Evolutionary conservation across 2,329 filamentous ascomycete species (phyloP).

Genomic region (Beauveria caledonica): DNA sequence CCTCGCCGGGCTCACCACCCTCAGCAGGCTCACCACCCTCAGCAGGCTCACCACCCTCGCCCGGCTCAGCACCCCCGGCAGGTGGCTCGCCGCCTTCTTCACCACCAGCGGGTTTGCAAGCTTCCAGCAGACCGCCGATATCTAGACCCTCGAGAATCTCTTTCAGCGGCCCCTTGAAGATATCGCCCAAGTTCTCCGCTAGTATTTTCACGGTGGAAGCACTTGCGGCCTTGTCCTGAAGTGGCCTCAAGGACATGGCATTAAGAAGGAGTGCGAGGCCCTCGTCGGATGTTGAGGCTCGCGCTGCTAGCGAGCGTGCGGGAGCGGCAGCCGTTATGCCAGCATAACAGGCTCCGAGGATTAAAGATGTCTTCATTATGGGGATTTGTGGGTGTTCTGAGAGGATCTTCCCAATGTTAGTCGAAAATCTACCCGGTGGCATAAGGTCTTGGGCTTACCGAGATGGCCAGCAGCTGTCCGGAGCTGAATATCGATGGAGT

Average conservation of each 20-base stretch:
- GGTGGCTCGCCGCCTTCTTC: not conserved
- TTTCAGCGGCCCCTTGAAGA: not conserved
- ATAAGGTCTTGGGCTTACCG: not conserved
- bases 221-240: not conserved
- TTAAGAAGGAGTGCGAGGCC: not conserved
- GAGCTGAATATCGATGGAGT: not conserved
- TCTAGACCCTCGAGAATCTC: not conserved
- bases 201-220: not conserved
- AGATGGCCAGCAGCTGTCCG: not conserved
- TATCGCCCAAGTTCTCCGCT: not conserved
- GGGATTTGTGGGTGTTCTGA: not conserved
- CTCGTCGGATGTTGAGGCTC: not conserved
- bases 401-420: not conserved
- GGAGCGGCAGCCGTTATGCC: not conserved
- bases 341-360: constrained; percentile 2
- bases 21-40: not conserved
- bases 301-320: not conserved
- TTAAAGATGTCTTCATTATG: not conserved
- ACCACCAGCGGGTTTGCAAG: not conserved
- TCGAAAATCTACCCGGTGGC: not conserved
- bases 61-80: not conserved
- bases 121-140: not conserved
- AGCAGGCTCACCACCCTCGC: not conserved
- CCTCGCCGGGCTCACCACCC: not conserved
- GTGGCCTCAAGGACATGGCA: not conserved